Evolutionary conservation across 352 stramenopile genomes (phyloP).

Genomic region (Globisporangium abappressorium): DNA sequence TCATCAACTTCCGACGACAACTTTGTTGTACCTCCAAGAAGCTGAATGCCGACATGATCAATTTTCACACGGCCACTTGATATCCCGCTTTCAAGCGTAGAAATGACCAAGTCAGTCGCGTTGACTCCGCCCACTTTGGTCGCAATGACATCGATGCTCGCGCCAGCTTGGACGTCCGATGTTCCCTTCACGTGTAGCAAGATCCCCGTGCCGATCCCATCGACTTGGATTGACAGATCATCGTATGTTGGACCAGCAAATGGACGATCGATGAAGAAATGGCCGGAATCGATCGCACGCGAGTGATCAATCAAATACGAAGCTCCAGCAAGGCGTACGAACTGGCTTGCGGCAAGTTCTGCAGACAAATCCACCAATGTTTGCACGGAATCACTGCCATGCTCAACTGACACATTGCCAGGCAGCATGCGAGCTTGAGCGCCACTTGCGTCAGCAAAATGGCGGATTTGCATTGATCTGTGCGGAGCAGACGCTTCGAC

Average conservation of each 20-base stretch:
- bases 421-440: conserved; percentile 25
- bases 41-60: conserved; percentile 30
- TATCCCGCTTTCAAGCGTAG: conserved; percentile 27
- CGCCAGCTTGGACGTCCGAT: conserved; percentile 17
- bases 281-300: conserved; percentile 24
- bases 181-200: conserved; percentile 33
- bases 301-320: conserved; percentile 49
- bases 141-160: conserved; percentile 38
- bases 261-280: conserved; percentile 47
- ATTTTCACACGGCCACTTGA: conserved; percentile 32
- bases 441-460: conserved; percentile 48
- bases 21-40: conserved; percentile 33
- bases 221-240: conserved; percentile 49
- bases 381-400: conserved; percentile 41
- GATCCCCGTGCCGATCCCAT: conserved; percentile 47
- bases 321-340: conserved; percentile 46
- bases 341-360: conserved; percentile 30
- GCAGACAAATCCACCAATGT: conserved; percentile 41
- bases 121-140: conserved; percentile 15
- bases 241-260: conserved; percentile 46
- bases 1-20: conserved; percentile 43
- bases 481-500: conserved; percentile 28
- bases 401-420: conserved; percentile 46
- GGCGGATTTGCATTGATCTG: conserved; percentile 40
- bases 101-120: conserved; percentile 35